Conservation (phyloP, 1,139 yeast genomes). For the Taphrina communis region DNA sequence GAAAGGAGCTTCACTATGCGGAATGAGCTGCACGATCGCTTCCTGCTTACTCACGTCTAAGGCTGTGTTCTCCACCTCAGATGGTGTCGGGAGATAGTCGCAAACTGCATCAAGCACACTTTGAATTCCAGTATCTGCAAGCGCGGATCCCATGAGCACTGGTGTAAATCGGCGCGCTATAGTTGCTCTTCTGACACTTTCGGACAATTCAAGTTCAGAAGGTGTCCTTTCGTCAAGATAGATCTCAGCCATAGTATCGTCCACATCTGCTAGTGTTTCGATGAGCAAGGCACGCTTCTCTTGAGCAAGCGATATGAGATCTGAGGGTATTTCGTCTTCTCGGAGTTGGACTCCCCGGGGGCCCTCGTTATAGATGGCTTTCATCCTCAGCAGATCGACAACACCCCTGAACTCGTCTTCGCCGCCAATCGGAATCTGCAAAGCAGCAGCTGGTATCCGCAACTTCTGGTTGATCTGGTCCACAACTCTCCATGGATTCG, state of each 20-base stretch:
- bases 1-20: slow-evolving; percentile 77
- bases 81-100: slow-evolving; percentile 93
- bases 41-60: slow-evolving; percentile 75
- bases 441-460: slow-evolving; percentile 94
- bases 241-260: slow-evolving; percentile 93
- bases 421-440: slow-evolving; percentile 95
- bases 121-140: slow-evolving; percentile 94
- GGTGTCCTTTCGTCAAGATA: slow-evolving; percentile 91
- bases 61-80: slow-evolving; percentile 88
- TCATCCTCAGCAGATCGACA: slow-evolving; percentile 86
- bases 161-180: slow-evolving; percentile 96
- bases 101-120: slow-evolving; percentile 95
- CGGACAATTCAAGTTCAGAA: slow-evolving; percentile 76
- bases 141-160: slow-evolving; percentile 98
- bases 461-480: slow-evolving; percentile 86
- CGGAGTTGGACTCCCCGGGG: slow-evolving; percentile 80
- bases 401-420: slow-evolving; percentile 85
- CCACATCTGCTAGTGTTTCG: slow-evolving; percentile 96
- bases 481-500: slow-evolving; percentile 93
- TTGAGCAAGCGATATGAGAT: slow-evolving; percentile 73
- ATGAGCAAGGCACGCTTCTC: slow-evolving; percentile 82
- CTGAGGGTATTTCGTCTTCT: slow-evolving; percentile 69
- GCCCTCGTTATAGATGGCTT: slow-evolving; percentile 88
- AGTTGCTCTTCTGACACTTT: slow-evolving; percentile 93
- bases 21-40: slow-evolving; percentile 73